These are phyloP conservation scores for Amphichorda felina DNA, from an alignment of 2,329 filamentous ascomycete genomes.

Conservation along the genomic window DNA sequence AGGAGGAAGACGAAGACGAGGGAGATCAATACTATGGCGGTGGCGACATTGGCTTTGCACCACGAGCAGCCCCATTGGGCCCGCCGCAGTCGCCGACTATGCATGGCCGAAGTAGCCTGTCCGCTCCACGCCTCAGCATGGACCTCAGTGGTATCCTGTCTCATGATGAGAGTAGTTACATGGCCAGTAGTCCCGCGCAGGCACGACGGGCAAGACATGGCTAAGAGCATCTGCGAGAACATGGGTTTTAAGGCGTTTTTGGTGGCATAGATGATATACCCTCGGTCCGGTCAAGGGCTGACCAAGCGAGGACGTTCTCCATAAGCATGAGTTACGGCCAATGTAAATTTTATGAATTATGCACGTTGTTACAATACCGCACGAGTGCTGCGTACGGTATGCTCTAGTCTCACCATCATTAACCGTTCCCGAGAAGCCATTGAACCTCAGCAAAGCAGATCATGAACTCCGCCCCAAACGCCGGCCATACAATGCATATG, in stretches of 20 bases:
- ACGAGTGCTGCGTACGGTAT: too few relatives aligned
- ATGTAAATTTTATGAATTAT: too few relatives aligned
- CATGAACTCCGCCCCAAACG: constrained; percentile 4
- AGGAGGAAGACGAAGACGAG: constrained; percentile 8
- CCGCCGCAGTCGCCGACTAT: constrained; percentile 25
- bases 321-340: too few relatives aligned
- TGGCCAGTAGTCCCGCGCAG: constrained; percentile 39
- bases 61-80: constrained; percentile 18
- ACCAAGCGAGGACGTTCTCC: too few relatives aligned
- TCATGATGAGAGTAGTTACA: constrained; percentile 43
- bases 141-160: constrained; percentile 45
- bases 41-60: constrained; percentile 25
- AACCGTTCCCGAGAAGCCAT: too few relatives aligned
- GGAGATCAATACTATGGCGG: constrained; percentile 10
- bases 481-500: constrained; percentile 1
- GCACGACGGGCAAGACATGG: constrained; percentile 21
- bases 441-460: background rate
- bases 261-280: background rate
- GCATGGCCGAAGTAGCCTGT: constrained; percentile 13
- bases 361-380: too few relatives aligned
- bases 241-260: too few relatives aligned
- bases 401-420: too few relatives aligned
- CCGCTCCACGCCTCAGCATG: constrained; percentile 31
- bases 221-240: constrained; percentile 1
- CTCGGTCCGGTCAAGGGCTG: background rate